Percentiles rank a stretch among this genome's conserved stretches.
phyloP scores from a whole-genome alignment of 257 asterid genomes.

The Solanum virginianum region DNA sequence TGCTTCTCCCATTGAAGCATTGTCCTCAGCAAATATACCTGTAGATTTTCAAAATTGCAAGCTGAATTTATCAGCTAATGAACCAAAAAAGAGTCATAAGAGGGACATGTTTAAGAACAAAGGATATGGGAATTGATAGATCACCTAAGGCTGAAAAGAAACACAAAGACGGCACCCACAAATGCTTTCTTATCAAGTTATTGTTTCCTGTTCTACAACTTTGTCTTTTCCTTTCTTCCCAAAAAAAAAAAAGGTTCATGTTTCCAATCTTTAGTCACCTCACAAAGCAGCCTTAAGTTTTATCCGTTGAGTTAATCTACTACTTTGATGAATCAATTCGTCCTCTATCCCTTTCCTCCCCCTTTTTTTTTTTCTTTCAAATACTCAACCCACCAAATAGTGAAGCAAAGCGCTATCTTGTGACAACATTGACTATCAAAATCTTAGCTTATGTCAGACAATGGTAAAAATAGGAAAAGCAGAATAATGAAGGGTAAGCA shows the following conservation, averaged over 20 bases:
- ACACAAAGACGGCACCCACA: background rate
- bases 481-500: background rate
- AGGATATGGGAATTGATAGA: background rate
- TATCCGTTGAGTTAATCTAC: background rate
- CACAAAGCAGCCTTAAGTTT: background rate
- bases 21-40: constrained; percentile 77
- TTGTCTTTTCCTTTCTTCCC: background rate
- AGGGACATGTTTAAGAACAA: background rate
- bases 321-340: background rate
- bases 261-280: background rate
- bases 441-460: background rate
- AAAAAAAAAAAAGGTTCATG: background rate
- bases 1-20: constrained; percentile 99
- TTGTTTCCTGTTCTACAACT: background rate
- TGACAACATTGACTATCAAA: background rate
- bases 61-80: background rate
- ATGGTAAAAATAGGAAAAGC: background rate
- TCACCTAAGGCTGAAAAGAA: background rate
- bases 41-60: background rate
- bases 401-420: background rate
- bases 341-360: background rate
- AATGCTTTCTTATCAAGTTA: background rate
- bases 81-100: background rate
- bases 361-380: background rate
- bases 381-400: background rate